Percentiles rank a stretch among this genome's conserved stretches.
Conservation (phyloP, 2,329 filamentous ascomycete genomes). For the Fusarium sp. region DNA sequence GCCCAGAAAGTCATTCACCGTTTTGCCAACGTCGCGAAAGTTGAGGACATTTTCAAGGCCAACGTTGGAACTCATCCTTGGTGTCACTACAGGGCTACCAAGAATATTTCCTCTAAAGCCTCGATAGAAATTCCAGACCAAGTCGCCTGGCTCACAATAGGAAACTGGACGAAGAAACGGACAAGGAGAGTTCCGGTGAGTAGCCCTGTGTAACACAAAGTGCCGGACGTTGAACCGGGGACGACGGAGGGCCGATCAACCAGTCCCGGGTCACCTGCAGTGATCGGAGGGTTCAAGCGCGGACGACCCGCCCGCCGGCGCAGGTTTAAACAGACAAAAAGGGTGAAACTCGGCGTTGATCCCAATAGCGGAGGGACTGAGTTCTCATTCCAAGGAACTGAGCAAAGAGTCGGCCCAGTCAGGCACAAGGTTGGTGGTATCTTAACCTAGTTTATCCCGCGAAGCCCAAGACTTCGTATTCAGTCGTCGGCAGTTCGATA, state of each 20-base stretch:
- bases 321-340: conserved; percentile 25
- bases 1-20: conserved; percentile 70
- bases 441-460: not conserved
- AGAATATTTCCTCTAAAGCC: not conserved
- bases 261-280: conserved; percentile 19
- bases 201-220: conserved; percentile 12
- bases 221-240: conserved; percentile 18
- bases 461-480: conserved; percentile 9
- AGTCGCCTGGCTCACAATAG: conserved; percentile 2
- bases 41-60: conserved; percentile 66
- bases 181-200: conserved; percentile 1
- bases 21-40: conserved; percentile 80
- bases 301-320: conserved; percentile 1
- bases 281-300: conserved; percentile 29
- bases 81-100: not conserved
- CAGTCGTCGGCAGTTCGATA: conserved; percentile 4
- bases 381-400: conserved; percentile 23
- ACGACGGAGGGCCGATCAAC: conserved; percentile 31
- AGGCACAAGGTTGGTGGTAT: conserved; percentile 6
- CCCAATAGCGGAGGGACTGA: conserved; percentile 33
- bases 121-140: not conserved
- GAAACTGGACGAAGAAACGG: conserved; percentile 3
- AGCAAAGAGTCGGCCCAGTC: conserved; percentile 12
- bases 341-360: conserved; percentile 22
- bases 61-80: conserved; percentile 29